phyloP scores from a whole-genome alignment of 2,329 filamentous ascomycete genomes.

The Moelleriella libera region DNA sequence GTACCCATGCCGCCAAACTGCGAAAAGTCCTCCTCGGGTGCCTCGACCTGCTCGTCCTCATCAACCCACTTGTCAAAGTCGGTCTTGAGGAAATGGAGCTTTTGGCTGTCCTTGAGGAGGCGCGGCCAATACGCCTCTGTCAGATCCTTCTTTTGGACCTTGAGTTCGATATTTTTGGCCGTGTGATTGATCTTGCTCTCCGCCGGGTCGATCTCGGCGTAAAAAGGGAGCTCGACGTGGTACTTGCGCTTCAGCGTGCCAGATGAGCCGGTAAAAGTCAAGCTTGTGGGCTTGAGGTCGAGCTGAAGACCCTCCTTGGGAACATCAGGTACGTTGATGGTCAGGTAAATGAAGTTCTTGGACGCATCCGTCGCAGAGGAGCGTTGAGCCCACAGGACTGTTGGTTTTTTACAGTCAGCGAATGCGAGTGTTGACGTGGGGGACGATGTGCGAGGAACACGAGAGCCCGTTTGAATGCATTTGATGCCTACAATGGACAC shows the following conservation, averaged over 20 bases:
- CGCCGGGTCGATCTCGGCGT: conserved; percentile 73
- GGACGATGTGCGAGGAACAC: too few species aligned
- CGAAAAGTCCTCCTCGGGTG: conserved; percentile 64
- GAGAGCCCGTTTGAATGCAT: too few species aligned
- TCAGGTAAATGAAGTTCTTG: conserved; percentile 93
- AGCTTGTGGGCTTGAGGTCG: conserved; percentile 61
- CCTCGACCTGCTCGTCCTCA: conserved; percentile 95
- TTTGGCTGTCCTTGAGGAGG: conserved; percentile 79
- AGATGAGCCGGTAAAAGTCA: conserved; percentile 74
- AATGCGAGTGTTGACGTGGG: not conserved
- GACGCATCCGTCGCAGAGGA: conserved; percentile 64
- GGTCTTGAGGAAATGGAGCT: conserved; percentile 92
- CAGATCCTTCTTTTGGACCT: conserved; percentile 93
- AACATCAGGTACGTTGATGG: conserved; percentile 79
- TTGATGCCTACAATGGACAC: too few species aligned
- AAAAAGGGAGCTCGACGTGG: conserved; percentile 77
- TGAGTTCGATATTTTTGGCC: conserved; percentile 73
- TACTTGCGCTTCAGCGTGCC: conserved; percentile 77
- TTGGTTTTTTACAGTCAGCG: not conserved
- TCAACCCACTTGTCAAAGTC: conserved; percentile 99
- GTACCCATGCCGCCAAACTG: conserved; percentile 52
- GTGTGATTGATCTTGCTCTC: conserved; percentile 83
- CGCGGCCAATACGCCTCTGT: conserved; percentile 93
- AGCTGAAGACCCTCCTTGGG: conserved; percentile 63
- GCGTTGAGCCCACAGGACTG: conserved; percentile 97